phyloP scores from a whole-genome alignment of 805 yeast species.

The Jamesozyma hellenica region DNA sequence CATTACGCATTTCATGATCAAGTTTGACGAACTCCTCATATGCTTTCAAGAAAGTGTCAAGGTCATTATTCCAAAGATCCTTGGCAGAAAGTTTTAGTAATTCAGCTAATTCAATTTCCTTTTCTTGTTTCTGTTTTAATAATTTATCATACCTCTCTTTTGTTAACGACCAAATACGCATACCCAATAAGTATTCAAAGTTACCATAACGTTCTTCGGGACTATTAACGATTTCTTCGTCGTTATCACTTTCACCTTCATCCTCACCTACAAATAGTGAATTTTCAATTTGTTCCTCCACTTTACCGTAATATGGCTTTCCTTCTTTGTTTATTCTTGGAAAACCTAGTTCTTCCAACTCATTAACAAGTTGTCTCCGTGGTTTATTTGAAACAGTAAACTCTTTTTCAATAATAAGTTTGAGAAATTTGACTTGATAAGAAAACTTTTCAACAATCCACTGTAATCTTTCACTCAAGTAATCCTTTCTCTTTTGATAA shows the following conservation, averaged over 20 bases:
- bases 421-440: constrained; percentile 84
- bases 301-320: constrained; percentile 43
- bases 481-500: constrained; percentile 86
- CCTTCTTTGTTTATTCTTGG: constrained; percentile 69
- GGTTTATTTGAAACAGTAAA: constrained; percentile 67
- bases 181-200: constrained; percentile 80
- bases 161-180: constrained; percentile 92
- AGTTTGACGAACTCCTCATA: constrained; percentile 61
- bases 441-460: constrained; percentile 65
- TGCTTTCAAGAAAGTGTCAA: constrained; percentile 57
- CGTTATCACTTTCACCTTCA: constrained; percentile 29
- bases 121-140: constrained; percentile 59
- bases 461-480: constrained; percentile 54
- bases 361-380: constrained; percentile 50
- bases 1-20: constrained; percentile 52
- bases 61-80: constrained; percentile 79
- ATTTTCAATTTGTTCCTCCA: constrained; percentile 19
- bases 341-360: constrained; percentile 55
- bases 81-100: constrained; percentile 65
- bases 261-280: constrained; percentile 31
- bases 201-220: constrained; percentile 47
- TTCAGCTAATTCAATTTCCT: constrained; percentile 57
- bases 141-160: constrained; percentile 77
- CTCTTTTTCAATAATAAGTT: constrained; percentile 72
- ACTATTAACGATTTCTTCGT: constrained; percentile 30